phyloP scores from a whole-genome alignment of 2,329 filamentous ascomycete genomes.

The Helminthosporium solani region DNA sequence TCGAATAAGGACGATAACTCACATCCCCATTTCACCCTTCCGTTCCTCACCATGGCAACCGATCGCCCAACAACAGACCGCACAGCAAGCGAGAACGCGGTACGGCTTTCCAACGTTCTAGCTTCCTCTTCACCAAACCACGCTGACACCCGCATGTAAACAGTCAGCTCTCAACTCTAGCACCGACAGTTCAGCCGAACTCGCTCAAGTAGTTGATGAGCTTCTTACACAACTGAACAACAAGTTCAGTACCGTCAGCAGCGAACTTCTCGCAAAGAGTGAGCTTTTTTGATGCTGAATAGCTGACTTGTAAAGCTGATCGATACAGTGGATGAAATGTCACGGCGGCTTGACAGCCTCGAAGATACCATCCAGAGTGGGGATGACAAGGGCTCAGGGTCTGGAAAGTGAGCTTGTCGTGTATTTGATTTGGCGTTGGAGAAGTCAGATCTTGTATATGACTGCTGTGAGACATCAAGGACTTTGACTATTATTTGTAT shows the following conservation, averaged over 20 bases:
- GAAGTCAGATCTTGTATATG: no score
- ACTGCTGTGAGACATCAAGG: no score
- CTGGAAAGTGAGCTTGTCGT: no score
- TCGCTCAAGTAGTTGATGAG: slow-evolving; percentile 80
- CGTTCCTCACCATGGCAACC: slow-evolving; percentile 15
- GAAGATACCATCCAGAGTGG: slow-evolving; percentile 69
- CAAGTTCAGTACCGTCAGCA: slow-evolving; percentile 82
- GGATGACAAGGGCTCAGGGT: slow-evolving; percentile 39
- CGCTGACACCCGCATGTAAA: neutral
- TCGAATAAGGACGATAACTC: no score
- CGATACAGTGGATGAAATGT: slow-evolving; percentile 88
- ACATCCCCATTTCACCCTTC: neutral
- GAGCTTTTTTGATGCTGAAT: slow-evolving; percentile 37
- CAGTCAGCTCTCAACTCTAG: slow-evolving; percentile 19
- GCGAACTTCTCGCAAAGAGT: slow-evolving; percentile 89
- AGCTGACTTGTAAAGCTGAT: neutral
- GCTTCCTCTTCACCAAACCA: neutral
- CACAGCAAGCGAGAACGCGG: slow-evolving; percentile 15
- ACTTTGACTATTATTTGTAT: no score
- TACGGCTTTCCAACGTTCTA: slow-evolving; percentile 1
- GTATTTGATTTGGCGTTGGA: no score
- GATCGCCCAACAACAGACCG: slow-evolving; percentile 25
- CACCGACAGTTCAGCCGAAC: slow-evolving; percentile 53
- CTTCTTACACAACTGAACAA: slow-evolving; percentile 79
- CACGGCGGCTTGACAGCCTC: slow-evolving; percentile 77